Percentiles rank a stretch among this genome's conserved stretches.
phyloP scores from a whole-genome alignment of 257 asterid species.

The Anisodus acutangulus region DNA sequence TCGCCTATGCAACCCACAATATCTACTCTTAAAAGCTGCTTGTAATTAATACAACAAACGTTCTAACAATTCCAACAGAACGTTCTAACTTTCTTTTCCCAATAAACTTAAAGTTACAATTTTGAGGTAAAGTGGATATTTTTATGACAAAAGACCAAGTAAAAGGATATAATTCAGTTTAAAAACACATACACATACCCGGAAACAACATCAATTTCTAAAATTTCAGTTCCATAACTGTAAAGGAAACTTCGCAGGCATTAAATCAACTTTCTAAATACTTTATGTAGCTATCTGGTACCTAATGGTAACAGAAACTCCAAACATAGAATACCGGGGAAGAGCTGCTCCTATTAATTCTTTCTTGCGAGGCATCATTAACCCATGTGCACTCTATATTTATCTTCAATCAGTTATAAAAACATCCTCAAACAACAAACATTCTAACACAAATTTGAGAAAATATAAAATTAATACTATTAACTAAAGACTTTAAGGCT shows the following conservation, averaged over 20 bases:
- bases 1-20: too few species aligned
- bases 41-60: background rate
- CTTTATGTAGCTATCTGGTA: conserved; percentile 17
- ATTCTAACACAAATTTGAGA: background rate
- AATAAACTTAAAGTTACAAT: background rate
- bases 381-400: conserved; percentile 46
- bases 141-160: background rate
- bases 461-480: background rate
- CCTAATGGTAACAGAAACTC: conserved; percentile 35
- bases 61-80: background rate
- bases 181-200: background rate
- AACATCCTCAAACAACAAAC: conserved; percentile 21
- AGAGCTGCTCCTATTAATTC: conserved; percentile 32
- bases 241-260: background rate
- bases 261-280: conserved; percentile 20
- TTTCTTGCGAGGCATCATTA: conserved; percentile 64
- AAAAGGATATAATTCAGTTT: background rate
- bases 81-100: background rate
- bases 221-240: conserved; percentile 4
- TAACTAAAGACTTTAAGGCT: background rate
- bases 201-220: background rate
- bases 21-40: background rate
- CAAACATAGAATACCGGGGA: conserved; percentile 26
- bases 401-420: conserved; percentile 40
- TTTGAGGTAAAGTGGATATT: background rate